A percentile compares a stretch with the other conserved stretches of the same genome.
phyloP scores from a whole-genome alignment of 1,284 basidiomycete genomes.

The Paramarasmius palmivorus region DNA sequence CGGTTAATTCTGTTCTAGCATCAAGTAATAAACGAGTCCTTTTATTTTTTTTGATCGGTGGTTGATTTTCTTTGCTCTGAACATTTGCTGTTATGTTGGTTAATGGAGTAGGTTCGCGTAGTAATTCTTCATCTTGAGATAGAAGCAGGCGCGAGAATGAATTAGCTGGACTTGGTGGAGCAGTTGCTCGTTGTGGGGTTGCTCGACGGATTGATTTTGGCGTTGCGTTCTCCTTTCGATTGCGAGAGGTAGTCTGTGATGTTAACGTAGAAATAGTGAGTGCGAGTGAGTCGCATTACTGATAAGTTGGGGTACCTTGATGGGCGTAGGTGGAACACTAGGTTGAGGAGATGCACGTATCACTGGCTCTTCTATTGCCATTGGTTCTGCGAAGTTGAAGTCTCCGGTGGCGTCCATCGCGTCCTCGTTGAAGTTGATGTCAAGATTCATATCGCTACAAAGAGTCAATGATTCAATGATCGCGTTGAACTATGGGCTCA shows the following conservation, averaged over 20 bases:
- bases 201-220: neutral
- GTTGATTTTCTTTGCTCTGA: slow-evolving; percentile 18
- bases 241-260: slow-evolving; percentile 17
- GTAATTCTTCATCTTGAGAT: slow-evolving; percentile 34
- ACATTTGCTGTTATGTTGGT: slow-evolving; percentile 29
- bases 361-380: neutral
- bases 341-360: neutral
- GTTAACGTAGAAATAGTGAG: slow-evolving; percentile 14
- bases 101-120: slow-evolving; percentile 20
- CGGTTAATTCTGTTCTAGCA: slow-evolving; percentile 70
- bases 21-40: slow-evolving; percentile 54
- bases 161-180: slow-evolving; percentile 27
- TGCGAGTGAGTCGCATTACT: neutral
- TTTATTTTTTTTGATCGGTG: slow-evolving; percentile 34
- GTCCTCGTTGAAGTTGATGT: slow-evolving; percentile 4
- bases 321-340: neutral
- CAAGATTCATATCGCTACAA: slow-evolving; percentile 5
- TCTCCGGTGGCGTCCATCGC: slow-evolving; percentile 20
- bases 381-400: slow-evolving; percentile 25
- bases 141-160: slow-evolving; percentile 40
- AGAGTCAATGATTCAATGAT: neutral
- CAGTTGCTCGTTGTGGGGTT: slow-evolving; percentile 13
- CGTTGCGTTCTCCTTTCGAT: slow-evolving; percentile 10
- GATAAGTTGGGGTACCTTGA: no score
- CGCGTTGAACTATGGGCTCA: slow-evolving; percentile 5